These are phyloP conservation scores for Yamadazyma atmosphaerica DNA, from an alignment of 1,139 yeast genomes.

Conservation along the genomic window DNA sequence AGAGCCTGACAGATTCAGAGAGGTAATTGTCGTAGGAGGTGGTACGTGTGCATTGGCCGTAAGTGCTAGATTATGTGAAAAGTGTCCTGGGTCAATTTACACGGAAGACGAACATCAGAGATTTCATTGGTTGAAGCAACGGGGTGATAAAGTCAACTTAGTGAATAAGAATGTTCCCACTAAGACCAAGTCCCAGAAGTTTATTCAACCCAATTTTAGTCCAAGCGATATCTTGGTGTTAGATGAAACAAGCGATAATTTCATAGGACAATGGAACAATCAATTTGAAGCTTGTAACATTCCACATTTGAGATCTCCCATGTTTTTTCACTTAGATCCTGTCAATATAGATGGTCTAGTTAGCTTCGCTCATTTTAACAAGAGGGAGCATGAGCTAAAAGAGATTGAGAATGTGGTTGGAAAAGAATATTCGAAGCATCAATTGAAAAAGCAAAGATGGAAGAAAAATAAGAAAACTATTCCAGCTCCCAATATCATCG, in stretches of 20 bases:
- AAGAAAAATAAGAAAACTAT: slow-evolving; percentile 8
- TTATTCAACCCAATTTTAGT: slow-evolving; percentile 16
- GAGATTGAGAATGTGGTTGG: slow-evolving; percentile 51
- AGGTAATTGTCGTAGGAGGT: slow-evolving; percentile 38
- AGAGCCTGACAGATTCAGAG: slow-evolving; percentile 24
- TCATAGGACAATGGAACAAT: slow-evolving; percentile 46
- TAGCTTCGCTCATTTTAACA: slow-evolving; percentile 36
- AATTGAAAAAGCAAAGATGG: slow-evolving; percentile 28
- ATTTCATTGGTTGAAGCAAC: slow-evolving; percentile 38
- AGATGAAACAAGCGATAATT: slow-evolving; percentile 29
- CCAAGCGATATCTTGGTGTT: slow-evolving; percentile 33
- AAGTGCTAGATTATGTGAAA: slow-evolving; percentile 38
- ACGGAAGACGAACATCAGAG: slow-evolving; percentile 46
- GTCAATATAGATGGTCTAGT: slow-evolving; percentile 45
- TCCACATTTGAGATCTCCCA: slow-evolving; percentile 48
- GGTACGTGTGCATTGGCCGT: slow-evolving; percentile 43
- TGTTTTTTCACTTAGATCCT: slow-evolving; percentile 54
- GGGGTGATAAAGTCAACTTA: slow-evolving; percentile 30
- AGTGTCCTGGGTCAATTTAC: slow-evolving; percentile 37
- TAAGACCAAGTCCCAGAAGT: slow-evolving; percentile 10
- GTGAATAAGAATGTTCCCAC: slow-evolving; percentile 13
- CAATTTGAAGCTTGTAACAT: slow-evolving; percentile 46
- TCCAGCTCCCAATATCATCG: slow-evolving; percentile 16
- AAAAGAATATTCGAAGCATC: slow-evolving; percentile 46
- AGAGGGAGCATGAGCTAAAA: slow-evolving; percentile 37